Evolutionary conservation across 2,329 filamentous ascomycete species (phyloP).

Genomic region (Rutstroemia sp.): DNA sequence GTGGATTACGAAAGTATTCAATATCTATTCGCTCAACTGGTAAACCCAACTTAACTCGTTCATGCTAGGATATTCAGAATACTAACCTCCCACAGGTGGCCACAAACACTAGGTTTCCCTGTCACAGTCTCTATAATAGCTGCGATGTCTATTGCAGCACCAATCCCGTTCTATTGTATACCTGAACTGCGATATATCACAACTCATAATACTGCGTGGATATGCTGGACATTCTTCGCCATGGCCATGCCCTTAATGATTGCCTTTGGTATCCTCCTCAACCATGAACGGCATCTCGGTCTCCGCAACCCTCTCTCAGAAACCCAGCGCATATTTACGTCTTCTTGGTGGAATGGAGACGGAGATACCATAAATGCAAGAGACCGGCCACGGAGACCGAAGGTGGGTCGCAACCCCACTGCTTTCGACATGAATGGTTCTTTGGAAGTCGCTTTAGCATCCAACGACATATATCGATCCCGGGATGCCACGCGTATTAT

Average conservation of each 20-base stretch:
- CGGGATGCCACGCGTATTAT: slow-evolving; percentile 18
- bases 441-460: slow-evolving; percentile 25
- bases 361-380: slow-evolving; percentile 36
- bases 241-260: slow-evolving; percentile 64
- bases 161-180: slow-evolving; percentile 52
- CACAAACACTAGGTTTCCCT: slow-evolving; percentile 55
- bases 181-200: slow-evolving; percentile 47
- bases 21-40: slow-evolving; percentile 65
- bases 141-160: slow-evolving; percentile 49
- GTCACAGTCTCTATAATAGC: slow-evolving; percentile 56
- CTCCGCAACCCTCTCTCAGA: slow-evolving; percentile 55
- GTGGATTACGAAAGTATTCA: slow-evolving; percentile 67
- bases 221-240: slow-evolving; percentile 61
- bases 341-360: slow-evolving; percentile 59
- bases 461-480: slow-evolving; percentile 14
- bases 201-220: slow-evolving; percentile 59
- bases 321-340: slow-evolving; percentile 60
- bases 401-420: slow-evolving; percentile 27
- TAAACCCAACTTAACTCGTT: slow-evolving; percentile 9
- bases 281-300: slow-evolving; percentile 55
- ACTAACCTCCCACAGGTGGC: slow-evolving; percentile 40
- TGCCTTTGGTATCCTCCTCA: slow-evolving; percentile 56
- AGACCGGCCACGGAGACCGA: slow-evolving; percentile 32
- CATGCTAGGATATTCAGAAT: no score
- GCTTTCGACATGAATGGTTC: slow-evolving; percentile 27